Conservation (phyloP, 495 filamentous ascomycete genomes). For the Xylaria acuta region DNA sequence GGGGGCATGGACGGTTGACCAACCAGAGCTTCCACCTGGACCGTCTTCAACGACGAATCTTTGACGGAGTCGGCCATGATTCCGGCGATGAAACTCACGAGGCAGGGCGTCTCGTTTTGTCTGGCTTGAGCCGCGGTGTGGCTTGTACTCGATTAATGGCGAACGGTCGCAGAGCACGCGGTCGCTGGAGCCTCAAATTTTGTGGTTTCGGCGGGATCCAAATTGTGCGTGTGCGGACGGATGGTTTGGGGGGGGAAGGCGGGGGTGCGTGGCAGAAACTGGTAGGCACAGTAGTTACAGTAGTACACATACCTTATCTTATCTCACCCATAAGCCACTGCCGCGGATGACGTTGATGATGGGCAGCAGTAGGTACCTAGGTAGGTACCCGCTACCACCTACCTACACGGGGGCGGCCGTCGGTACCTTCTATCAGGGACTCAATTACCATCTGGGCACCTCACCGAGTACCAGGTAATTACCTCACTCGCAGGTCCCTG, state of each 20-base stretch:
- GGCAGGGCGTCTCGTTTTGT: slow-evolving; percentile 9
- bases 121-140: slow-evolving; percentile 17
- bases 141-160: slow-evolving; percentile 21
- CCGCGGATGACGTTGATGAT: too few species aligned
- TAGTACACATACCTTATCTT: not conserved
- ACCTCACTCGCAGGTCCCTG: not conserved
- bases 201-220: slow-evolving; percentile 33
- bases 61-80: slow-evolving; percentile 57
- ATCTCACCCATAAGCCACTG: too few species aligned
- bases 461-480: not conserved
- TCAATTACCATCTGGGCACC: not conserved
- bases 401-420: not conserved
- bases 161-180: slow-evolving; percentile 29
- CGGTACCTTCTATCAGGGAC: not conserved
- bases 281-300: not conserved
- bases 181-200: slow-evolving; percentile 28
- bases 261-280: slow-evolving; percentile 27
- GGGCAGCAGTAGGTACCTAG: too few species aligned
- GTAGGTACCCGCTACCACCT: not conserved
- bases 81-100: slow-evolving; percentile 15
- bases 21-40: slow-evolving; percentile 86
- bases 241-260: slow-evolving; percentile 10
- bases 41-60: slow-evolving; percentile 73
- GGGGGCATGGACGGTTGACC: slow-evolving; percentile 36
- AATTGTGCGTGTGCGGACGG: slow-evolving; percentile 40